These are phyloP conservation scores for Sclerotinia borealis DNA, from an alignment of 2,329 filamentous ascomycete species.

Conservation along the genomic window DNA sequence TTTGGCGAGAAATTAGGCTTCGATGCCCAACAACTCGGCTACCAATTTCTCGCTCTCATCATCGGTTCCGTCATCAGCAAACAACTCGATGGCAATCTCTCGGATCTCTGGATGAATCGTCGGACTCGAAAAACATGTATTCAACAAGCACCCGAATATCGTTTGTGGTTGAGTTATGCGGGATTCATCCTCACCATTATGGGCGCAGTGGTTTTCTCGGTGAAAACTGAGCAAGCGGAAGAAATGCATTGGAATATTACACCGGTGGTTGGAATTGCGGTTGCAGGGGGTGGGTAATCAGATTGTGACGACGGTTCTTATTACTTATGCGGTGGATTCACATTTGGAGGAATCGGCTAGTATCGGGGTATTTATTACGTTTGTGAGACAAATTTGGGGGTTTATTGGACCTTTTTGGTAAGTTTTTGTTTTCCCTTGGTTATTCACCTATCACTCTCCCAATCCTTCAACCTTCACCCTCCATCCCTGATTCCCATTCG, in stretches of 20 bases:
- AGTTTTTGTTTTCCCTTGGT: no score
- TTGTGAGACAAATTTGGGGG: slow-evolving; percentile 48
- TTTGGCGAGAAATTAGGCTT: slow-evolving; percentile 50
- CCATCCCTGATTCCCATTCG: no score
- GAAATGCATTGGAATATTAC: slow-evolving; percentile 48
- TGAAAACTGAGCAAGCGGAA: slow-evolving; percentile 42
- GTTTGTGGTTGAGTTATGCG: slow-evolving; percentile 51
- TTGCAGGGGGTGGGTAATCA: slow-evolving; percentile 51
- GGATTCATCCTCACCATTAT: slow-evolving; percentile 45
- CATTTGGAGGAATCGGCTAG: slow-evolving; percentile 46
- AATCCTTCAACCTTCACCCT: no score
- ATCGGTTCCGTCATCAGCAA: slow-evolving; percentile 53
- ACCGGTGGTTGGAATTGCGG: slow-evolving; percentile 47
- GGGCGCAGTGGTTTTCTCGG: slow-evolving; percentile 48
- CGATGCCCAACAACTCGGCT: slow-evolving; percentile 50
- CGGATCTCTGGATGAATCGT: slow-evolving; percentile 47
- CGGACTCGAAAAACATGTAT: slow-evolving; percentile 33
- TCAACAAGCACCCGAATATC: slow-evolving; percentile 41
- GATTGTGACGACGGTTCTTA: slow-evolving; percentile 40
- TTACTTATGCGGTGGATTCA: slow-evolving; percentile 48
- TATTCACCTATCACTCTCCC: no score
- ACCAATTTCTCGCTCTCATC: slow-evolving; percentile 52
- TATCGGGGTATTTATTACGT: slow-evolving; percentile 53
- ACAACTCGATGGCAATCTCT: slow-evolving; percentile 48
- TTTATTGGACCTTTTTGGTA: slow-evolving; percentile 32